Evolutionary conservation across 768 basidiomycete genomes (phyloP).

Genomic region (Pleurotus citrinopileatus): DNA sequence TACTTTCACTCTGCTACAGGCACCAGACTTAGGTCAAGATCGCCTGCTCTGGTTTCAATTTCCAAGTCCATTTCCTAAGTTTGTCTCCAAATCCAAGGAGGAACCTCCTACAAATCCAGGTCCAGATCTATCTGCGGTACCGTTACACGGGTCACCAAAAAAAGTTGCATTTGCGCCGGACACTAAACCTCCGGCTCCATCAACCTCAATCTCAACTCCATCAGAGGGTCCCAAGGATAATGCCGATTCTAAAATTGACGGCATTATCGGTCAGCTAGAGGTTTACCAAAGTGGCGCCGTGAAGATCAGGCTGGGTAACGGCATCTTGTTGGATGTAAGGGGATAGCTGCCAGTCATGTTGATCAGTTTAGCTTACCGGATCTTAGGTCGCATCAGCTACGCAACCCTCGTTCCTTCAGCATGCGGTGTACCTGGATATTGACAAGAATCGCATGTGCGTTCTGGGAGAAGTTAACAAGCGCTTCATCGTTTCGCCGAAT

Average conservation of each 20-base stretch:
- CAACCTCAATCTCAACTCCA: conserved; percentile 21
- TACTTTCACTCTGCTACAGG: conserved; percentile 30
- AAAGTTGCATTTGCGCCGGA: conserved; percentile 67
- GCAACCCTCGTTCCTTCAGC: conserved; percentile 85
- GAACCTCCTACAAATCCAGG: conserved; percentile 23
- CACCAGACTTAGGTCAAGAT: conserved; percentile 52
- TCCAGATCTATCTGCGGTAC: conserved; percentile 23
- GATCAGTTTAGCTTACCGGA: neutral
- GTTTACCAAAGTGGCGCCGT: conserved; percentile 83
- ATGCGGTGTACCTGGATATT: conserved; percentile 72
- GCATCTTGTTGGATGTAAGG: conserved; percentile 80
- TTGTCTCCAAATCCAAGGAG: conserved; percentile 36
- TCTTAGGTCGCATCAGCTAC: conserved; percentile 76
- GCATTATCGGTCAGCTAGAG: conserved; percentile 80
- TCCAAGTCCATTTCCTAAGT: conserved; percentile 79
- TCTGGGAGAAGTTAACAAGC: conserved; percentile 84
- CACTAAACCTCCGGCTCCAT: conserved; percentile 41
- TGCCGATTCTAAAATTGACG: conserved; percentile 50
- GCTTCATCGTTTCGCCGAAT: conserved; percentile 83
- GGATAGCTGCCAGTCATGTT: conserved; percentile 1
- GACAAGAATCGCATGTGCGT: conserved; percentile 59
- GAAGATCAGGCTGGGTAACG: conserved; percentile 81
- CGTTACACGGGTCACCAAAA: conserved; percentile 31
- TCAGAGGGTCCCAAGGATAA: conserved; percentile 27
- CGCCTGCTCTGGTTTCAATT: conserved; percentile 89